Evolutionary conservation across 805 yeast species (phyloP), one percentile per base, ranked within the genome.

Genomic region (Candida argentea): DNA sequence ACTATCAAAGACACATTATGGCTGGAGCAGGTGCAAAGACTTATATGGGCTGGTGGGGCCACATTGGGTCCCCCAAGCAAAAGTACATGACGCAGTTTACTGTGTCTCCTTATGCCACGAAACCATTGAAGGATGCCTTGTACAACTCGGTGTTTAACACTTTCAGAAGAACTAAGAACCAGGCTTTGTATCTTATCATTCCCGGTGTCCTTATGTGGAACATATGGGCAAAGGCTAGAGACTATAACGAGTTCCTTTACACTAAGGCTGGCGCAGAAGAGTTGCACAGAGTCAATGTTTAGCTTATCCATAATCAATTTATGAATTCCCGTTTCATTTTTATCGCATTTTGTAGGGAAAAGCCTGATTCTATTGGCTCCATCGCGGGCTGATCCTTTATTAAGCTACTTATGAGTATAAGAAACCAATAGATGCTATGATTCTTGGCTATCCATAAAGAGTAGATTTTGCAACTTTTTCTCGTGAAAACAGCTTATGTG

Each of bases 21-120:
- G 81, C 72, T 54, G 83, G 79, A 51, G 55, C 79, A 55, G 72
- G 73, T 46, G 76, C 78, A 46, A 73, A 70, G 46, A 54, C 85
- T 50, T 86, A 80, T 52, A 78, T 83, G 89, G 96, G 96, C 46
- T 86, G 95, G 95, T 86, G 96, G 96, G 96, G 96, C 53, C 59
- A 68, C 65, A 61, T 86, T 53, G 94, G 93, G 52, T 70, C 82
- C 59, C 87, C 91, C 55, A 72, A 71, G 46, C 94, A 84, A 67
- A 83, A 83, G 61, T 79, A 84, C 65, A 67, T 80, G 40, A 81
- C 89, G 38, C 72, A 81, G 35, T 91, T 89, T 70, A 68, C 95
- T 32, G 86, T 91, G 39, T 82, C 98, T 41, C 93, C 95, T 37
- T 83, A 71, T 45, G 95, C 95, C 36, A 93, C 89, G 63, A 76